These are phyloP conservation scores for Blastobotrys indianensis DNA, from an alignment of 1,139 yeast genomes.

Conservation along the genomic window DNA sequence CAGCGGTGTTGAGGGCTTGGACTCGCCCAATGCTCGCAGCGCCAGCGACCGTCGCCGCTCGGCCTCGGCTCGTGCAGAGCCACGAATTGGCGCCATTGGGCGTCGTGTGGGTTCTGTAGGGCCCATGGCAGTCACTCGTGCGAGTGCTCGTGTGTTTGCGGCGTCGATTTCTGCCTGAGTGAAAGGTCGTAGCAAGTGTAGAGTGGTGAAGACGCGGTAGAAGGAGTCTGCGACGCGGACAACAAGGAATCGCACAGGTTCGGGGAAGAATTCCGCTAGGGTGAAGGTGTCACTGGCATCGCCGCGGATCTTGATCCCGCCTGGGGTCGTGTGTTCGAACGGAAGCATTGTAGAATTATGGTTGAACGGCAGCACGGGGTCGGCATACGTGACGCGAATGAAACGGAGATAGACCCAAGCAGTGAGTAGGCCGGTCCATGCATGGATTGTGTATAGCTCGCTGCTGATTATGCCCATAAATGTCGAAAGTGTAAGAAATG, in stretches of 20 bases:
- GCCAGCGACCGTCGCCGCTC: conserved; percentile 87
- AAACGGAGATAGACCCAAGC: conserved; percentile 76
- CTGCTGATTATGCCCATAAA: conserved; percentile 20
- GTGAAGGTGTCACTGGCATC: conserved; percentile 90
- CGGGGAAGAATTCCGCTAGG: conserved; percentile 69
- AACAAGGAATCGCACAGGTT: conserved; percentile 45
- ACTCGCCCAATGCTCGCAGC: conserved; percentile 71
- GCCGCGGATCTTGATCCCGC: conserved; percentile 49
- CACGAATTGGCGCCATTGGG: conserved; percentile 11
- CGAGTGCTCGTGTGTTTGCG: conserved; percentile 23
- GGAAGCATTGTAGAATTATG: conserved; percentile 9
- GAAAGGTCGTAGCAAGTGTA: conserved; percentile 18
- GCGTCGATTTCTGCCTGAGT: conserved; percentile 21
- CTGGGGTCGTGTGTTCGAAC: conserved; percentile 19
- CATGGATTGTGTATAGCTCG: conserved; percentile 42
- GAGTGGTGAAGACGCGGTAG: conserved; percentile 9
- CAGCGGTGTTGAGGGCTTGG: neutral
- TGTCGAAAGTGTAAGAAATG: conserved; percentile 39
- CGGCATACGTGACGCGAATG: conserved; percentile 45
- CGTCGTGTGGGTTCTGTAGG: conserved; percentile 7
- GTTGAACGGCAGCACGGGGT: conserved; percentile 31
- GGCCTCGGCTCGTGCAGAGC: conserved; percentile 43
- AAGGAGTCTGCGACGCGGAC: conserved; percentile 23
- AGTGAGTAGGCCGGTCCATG: conserved; percentile 60
- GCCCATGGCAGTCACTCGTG: conserved; percentile 17